Conservation (phyloP, 768 basidiomycete species). For the Tulasnella sp. region DNA sequence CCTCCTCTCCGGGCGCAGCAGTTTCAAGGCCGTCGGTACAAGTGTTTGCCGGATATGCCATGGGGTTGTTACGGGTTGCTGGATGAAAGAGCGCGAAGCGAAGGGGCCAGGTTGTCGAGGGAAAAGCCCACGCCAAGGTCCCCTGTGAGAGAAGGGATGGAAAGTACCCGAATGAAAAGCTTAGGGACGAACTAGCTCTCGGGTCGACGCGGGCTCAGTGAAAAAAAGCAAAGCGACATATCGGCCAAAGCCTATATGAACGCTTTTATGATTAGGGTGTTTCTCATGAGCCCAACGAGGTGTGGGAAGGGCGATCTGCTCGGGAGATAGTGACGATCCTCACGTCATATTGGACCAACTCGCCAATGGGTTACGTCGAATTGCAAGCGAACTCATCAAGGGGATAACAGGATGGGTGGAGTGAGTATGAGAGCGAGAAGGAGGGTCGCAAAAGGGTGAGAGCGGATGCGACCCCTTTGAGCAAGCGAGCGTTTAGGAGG, state of each 20-base stretch:
- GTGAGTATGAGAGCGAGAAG: not conserved
- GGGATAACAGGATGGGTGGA: not conserved
- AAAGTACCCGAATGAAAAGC: not conserved
- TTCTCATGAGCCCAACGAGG: not conserved
- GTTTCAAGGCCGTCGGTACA: not conserved
- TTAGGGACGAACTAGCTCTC: not conserved
- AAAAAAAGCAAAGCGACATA: not conserved
- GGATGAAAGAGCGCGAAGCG: not conserved
- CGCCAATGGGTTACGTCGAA: not conserved
- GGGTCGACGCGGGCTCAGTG: conserved; percentile 1
- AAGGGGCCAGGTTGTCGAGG: not conserved
- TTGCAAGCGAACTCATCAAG: no score
- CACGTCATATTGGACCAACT: not conserved
- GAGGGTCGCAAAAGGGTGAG: not conserved
- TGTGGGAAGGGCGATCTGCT: no score
- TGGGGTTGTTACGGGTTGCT: not conserved
- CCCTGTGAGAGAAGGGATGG: conserved; percentile 7
- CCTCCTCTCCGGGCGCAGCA: not conserved
- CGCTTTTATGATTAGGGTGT: not conserved
- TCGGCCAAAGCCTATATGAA: not conserved
- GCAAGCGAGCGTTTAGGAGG: conserved; percentile 5
- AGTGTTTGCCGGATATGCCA: not conserved
- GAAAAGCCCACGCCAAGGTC: conserved; percentile 3
- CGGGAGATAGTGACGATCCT: not conserved
- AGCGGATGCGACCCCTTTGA: not conserved